Evolutionary conservation across 2,329 filamentous ascomycete genomes (phyloP), one percentile per base, ranked within the genome.

Genomic region (Talaromyces sp.): DNA sequence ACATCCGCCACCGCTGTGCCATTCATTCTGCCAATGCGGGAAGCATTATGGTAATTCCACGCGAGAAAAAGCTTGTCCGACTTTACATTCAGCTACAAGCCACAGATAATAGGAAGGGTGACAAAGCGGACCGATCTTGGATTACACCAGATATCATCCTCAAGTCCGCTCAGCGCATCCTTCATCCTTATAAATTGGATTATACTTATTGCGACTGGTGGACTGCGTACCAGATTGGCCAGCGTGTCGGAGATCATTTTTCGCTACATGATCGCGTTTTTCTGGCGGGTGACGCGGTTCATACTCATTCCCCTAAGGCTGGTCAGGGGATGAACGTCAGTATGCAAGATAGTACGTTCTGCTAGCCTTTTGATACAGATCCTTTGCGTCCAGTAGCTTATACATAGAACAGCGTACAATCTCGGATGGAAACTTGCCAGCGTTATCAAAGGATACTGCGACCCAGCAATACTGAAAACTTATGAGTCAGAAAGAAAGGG

Each of bases 191-290:
- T 73, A 87, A 81, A 35, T 76, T 93, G 2, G 82, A 83, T 0
- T 90, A 90, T 69, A 76, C 84, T 41, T 84, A 89, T 66, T 86
- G 86, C 65, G 84, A 89, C 69, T 90, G 87, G 86, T 90, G 86
- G 85, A 87, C 85, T 0, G 87, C 85, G 0, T 90, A 89, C 69
- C 84, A 90, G 68, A 89, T 91, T 57, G 88, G 88, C 0, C 88
- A 90, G 71, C 81, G 89, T 10, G 83, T 90, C 0, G 86, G 85
- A 3, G 82, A 80, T 0, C 79, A 82, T 45, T 89, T 89, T 73
- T 84, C 82, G 43, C 80, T 80, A 6, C 75, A 80, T 15, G 82
- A 84, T 31, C 82, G 88, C 3, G 82, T 93, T 11, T 92, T 93
- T 73, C 80, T 92, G 5, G 87, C 88, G 0, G 89, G 89, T 2